Conservation (phyloP, 768 basidiomycete genomes). For the Candolleomyces aberdarensis region DNA sequence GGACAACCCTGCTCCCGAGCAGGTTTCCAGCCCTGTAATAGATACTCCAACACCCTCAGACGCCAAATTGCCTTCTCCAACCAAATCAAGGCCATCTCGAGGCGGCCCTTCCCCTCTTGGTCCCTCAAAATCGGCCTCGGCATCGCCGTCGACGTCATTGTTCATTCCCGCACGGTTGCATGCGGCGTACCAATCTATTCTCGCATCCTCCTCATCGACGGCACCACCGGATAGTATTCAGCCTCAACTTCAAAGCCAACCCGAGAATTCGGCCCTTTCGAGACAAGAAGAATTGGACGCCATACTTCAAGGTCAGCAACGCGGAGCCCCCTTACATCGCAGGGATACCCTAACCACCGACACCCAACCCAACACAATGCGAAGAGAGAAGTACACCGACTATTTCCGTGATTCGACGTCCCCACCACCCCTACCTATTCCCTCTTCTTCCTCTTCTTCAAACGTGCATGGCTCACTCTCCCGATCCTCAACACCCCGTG, state of each 20-base stretch:
- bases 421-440: background rate
- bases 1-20: background rate
- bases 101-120: too few species aligned
- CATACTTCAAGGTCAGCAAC: background rate
- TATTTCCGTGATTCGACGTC: background rate
- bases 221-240: background rate
- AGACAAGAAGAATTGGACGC: background rate
- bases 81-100: background rate
- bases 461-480: background rate
- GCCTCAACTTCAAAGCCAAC: background rate
- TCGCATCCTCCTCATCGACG: background rate
- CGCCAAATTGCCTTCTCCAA: background rate
- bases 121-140: background rate
- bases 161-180: background rate
- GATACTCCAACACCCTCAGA: background rate
- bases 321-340: background rate
- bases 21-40: background rate
- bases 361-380: background rate
- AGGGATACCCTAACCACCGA: background rate
- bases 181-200: background rate
- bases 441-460: background rate
- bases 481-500: background rate
- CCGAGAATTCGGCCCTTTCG: background rate
- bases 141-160: background rate
- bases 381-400: slow-evolving; percentile 1